Percentiles rank a stretch among this genome's conserved stretches.
Conservation (phyloP, 2,329 filamentous ascomycete genomes). For the Dothidotthia symphoricarpi region DNA sequence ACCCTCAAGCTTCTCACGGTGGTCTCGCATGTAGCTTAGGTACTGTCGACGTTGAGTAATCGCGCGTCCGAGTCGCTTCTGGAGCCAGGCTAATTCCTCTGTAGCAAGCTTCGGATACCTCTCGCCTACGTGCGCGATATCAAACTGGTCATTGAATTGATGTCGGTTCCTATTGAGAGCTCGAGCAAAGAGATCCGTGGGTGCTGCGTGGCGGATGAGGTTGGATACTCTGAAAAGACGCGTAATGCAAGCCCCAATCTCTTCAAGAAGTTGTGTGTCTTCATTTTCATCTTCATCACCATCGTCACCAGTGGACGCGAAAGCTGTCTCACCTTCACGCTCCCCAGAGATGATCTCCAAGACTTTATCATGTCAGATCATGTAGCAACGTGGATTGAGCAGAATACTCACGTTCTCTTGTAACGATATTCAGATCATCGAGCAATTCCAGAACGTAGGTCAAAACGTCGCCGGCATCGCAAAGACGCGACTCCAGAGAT, state of each 20-base stretch:
- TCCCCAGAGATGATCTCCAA: no score
- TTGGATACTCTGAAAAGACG: slow-evolving; percentile 16
- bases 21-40: slow-evolving; percentile 29
- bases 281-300: slow-evolving; percentile 1
- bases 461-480: no score
- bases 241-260: slow-evolving; percentile 11
- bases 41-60: slow-evolving; percentile 32
- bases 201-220: slow-evolving; percentile 17
- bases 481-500: no score
- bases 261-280: slow-evolving; percentile 12
- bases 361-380: no score
- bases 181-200: slow-evolving; percentile 13
- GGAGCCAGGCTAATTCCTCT: slow-evolving; percentile 11
- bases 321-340: no score
- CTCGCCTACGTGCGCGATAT: slow-evolving; percentile 23
- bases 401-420: no score
- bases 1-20: slow-evolving; percentile 25
- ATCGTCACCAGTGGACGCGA: neutral
- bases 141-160: slow-evolving; percentile 19
- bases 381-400: no score
- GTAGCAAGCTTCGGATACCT: slow-evolving; percentile 25
- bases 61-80: slow-evolving; percentile 15
- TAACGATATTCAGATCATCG: no score
- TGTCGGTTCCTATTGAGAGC: slow-evolving; percentile 14
- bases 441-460: no score